phyloP scores from a whole-genome alignment of 2,329 filamentous ascomycete genomes.

The Rutstroemia sp. region DNA sequence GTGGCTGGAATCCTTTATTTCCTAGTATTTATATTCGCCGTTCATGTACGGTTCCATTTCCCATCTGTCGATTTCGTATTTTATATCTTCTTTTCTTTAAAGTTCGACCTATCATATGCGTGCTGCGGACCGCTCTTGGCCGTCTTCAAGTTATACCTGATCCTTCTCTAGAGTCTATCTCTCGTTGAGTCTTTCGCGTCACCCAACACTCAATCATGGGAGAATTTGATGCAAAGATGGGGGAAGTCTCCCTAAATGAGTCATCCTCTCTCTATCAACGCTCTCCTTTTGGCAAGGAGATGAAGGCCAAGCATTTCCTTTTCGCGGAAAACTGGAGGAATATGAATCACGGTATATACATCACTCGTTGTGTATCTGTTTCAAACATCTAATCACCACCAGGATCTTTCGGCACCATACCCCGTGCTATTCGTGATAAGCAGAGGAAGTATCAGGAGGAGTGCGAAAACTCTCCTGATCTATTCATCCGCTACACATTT shows the following conservation, averaged over 20 bases:
- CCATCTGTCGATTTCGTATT: too few species aligned
- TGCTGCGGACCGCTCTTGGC: too few species aligned
- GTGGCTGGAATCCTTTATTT: too few species aligned
- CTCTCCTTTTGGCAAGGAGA: slow-evolving; percentile 28
- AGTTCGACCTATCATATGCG: too few species aligned
- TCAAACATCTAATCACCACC: neutral
- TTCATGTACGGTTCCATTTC: too few species aligned
- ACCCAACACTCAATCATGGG: neutral
- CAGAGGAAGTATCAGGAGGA: slow-evolving; percentile 59
- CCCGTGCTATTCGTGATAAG: slow-evolving; percentile 50
- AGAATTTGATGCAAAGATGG: slow-evolving; percentile 12
- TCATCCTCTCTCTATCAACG: slow-evolving; percentile 16
- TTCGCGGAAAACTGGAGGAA: slow-evolving; percentile 29
- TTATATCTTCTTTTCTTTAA: too few species aligned
- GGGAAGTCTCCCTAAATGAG: slow-evolving; percentile 14
- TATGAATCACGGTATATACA: slow-evolving; percentile 30
- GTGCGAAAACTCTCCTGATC: slow-evolving; percentile 63
- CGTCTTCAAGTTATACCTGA: too few species aligned
- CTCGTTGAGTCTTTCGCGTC: too few species aligned
- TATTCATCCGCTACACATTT: slow-evolving; percentile 66
- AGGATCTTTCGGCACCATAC: slow-evolving; percentile 76
- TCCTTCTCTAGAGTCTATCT: too few species aligned
- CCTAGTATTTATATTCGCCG: too few species aligned
- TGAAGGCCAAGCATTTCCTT: slow-evolving; percentile 28
- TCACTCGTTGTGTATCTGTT: neutral